Percentiles rank a stretch among this genome's conserved stretches.
These are phyloP conservation scores for Myrmaecium sp. DNA, from an alignment of 2,329 filamentous ascomycete genomes.

Conservation along the genomic window DNA sequence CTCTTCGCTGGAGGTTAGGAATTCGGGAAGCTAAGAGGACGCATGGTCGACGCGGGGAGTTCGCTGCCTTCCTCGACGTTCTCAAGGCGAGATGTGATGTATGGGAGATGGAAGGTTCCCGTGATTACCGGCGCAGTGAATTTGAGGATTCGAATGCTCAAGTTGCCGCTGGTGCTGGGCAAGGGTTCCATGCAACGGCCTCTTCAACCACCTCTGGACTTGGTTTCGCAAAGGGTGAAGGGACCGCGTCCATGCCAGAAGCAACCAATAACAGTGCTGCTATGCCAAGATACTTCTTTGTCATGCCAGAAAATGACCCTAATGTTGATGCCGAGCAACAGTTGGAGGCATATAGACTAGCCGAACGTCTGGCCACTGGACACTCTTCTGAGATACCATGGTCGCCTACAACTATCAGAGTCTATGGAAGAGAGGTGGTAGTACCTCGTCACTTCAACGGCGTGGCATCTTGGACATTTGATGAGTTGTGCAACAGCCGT, in stretches of 20 bases:
- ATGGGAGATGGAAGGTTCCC: conserved; percentile 65
- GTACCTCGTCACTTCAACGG: conserved; percentile 43
- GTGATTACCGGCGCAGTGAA: conserved; percentile 46
- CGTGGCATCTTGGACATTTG: conserved; percentile 48
- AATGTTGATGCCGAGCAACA: too few relatives aligned
- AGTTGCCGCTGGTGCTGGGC: neutral
- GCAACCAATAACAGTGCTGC: conserved; percentile 9
- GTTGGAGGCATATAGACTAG: conserved; percentile 1
- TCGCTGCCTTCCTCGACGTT: conserved; percentile 58
- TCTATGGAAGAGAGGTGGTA: conserved; percentile 47
- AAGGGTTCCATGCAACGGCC: neutral
- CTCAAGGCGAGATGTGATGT: conserved; percentile 64
- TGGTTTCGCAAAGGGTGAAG: too few relatives aligned
- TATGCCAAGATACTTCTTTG: conserved; percentile 18
- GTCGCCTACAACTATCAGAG: conserved; percentile 26
- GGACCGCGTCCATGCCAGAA: conserved; percentile 4
- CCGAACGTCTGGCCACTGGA: conserved; percentile 1
- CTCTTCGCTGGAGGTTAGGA: conserved; percentile 34
- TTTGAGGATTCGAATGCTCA: conserved; percentile 3
- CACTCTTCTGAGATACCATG: conserved; percentile 19
- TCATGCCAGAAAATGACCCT: conserved; percentile 15
- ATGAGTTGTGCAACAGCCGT: conserved; percentile 43
- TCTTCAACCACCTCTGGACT: neutral
- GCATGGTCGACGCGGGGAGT: conserved; percentile 42
- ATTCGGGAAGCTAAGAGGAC: conserved; percentile 18